phyloP scores from a whole-genome alignment of 2,329 filamentous ascomycete genomes.

The Cladosporium sp. region DNA sequence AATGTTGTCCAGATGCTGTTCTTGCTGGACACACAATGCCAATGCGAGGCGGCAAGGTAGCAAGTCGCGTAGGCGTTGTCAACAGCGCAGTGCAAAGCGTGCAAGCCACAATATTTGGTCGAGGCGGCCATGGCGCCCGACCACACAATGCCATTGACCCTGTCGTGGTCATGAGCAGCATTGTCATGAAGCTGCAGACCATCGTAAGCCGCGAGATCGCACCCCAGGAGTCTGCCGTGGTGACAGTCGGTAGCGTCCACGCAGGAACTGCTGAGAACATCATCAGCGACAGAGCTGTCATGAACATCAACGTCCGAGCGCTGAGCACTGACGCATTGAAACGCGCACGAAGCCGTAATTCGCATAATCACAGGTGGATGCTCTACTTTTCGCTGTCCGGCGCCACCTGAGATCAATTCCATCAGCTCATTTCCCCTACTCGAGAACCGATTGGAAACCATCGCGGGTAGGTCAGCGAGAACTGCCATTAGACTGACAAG shows the following conservation, averaged over 20 bases:
- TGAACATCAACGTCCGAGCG: slow-evolving; percentile 50
- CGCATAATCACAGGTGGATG: slow-evolving; percentile 53
- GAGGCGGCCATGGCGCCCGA: slow-evolving; percentile 41
- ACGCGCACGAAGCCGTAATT: slow-evolving; percentile 42
- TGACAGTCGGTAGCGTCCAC: slow-evolving; percentile 44
- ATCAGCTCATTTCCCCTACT: slow-evolving; percentile 42
- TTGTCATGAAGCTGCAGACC: slow-evolving; percentile 39
- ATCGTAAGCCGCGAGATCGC: slow-evolving; percentile 38
- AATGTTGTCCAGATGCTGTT: slow-evolving; percentile 12
- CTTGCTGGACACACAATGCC: slow-evolving; percentile 15
- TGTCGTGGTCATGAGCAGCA: slow-evolving; percentile 40
- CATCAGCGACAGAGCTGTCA: slow-evolving; percentile 41
- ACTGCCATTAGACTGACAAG: slow-evolving; percentile 25
- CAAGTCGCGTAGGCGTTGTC: slow-evolving; percentile 31
- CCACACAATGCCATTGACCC: slow-evolving; percentile 47
- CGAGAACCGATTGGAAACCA: slow-evolving; percentile 28
- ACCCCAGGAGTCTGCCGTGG: slow-evolving; percentile 39
- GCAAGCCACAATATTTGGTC: slow-evolving; percentile 37
- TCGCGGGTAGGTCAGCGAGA: slow-evolving; percentile 39
- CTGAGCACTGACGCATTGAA: slow-evolving; percentile 40
- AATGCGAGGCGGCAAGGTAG: slow-evolving; percentile 34
- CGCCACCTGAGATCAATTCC: slow-evolving; percentile 38
- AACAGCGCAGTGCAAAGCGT: slow-evolving; percentile 36
- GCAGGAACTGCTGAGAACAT: slow-evolving; percentile 44
- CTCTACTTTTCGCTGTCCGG: slow-evolving; percentile 39